phyloP scores from a whole-genome alignment of 1,139 yeast genomes.

The Arxiozyma bovina region DNA sequence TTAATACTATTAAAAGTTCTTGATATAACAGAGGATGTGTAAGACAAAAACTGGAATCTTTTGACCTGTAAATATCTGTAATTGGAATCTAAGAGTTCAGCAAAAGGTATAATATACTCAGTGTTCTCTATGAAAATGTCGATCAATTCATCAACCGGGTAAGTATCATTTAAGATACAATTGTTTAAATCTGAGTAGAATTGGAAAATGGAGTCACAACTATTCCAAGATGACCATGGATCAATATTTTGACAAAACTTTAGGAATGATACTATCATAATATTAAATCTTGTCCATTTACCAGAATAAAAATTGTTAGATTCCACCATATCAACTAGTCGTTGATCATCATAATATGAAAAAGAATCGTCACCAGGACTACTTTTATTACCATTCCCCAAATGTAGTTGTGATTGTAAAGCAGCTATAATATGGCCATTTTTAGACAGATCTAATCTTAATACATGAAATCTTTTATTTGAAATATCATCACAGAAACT shows the following conservation, averaged over 20 bases:
- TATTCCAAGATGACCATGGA: slow-evolving; percentile 30
- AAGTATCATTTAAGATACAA: slow-evolving; percentile 25
- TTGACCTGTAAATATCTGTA: slow-evolving; percentile 17
- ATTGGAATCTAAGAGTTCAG: slow-evolving; percentile 20
- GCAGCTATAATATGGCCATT: slow-evolving; percentile 24
- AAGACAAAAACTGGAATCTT: slow-evolving; percentile 24
- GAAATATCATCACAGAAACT: slow-evolving; percentile 11
- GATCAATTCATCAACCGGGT: slow-evolving; percentile 24
- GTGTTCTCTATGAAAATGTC: slow-evolving; percentile 18
- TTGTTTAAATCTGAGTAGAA: slow-evolving; percentile 26
- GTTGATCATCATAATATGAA: no score
- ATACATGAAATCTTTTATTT: slow-evolving; percentile 7
- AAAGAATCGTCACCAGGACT: no score
- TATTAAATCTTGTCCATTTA: slow-evolving; percentile 28
- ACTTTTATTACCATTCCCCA: no score
- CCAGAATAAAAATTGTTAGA: slow-evolving; percentile 14
- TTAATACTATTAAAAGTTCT: slow-evolving; percentile 30
- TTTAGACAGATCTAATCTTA: slow-evolving; percentile 7
- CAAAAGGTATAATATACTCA: slow-evolving; percentile 23
- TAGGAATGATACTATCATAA: slow-evolving; percentile 23
- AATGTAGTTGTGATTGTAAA: slow-evolving; percentile 21
- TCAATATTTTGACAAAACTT: slow-evolving; percentile 25
- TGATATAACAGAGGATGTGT: slow-evolving; percentile 26
- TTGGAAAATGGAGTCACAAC: slow-evolving; percentile 25
- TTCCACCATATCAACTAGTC: slow-evolving; percentile 19